These are phyloP conservation scores for Candida sojae DNA, from an alignment of 1,139 yeast genomes.

Conservation along the genomic window DNA sequence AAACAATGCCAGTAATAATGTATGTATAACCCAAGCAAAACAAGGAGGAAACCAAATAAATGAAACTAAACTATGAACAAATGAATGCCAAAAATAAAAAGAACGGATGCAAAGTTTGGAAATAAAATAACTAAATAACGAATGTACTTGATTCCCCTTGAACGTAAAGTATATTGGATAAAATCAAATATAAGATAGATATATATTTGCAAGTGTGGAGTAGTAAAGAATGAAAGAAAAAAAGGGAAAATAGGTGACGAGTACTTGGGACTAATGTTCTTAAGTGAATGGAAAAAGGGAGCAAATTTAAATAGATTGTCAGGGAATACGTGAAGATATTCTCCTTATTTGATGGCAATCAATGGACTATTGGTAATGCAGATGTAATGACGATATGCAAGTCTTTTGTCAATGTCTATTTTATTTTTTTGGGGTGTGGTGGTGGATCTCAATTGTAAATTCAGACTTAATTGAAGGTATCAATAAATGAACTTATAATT, in stretches of 20 bases:
- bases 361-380: background rate
- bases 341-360: background rate
- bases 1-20: background rate
- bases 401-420: too few species aligned
- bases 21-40: too few species aligned
- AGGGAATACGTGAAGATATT: background rate
- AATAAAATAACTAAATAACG: background rate
- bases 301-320: too few species aligned
- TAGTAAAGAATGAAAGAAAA: too few species aligned
- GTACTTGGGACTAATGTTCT: too few species aligned
- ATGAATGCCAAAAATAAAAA: background rate
- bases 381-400: too few species aligned
- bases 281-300: too few species aligned
- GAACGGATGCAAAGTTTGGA: background rate
- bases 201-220: background rate
- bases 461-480: background rate
- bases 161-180: background rate
- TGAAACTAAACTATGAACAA: background rate
- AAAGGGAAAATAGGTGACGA: too few species aligned
- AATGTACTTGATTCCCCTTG: slow-evolving; percentile 1
- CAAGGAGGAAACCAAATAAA: too few species aligned
- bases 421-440: too few species aligned
- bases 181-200: background rate
- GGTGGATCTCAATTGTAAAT: background rate
- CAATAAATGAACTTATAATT: background rate